Evolutionary conservation across 331 rosid genomes (phyloP).

Genomic region (Dryas integrifolia): DNA sequence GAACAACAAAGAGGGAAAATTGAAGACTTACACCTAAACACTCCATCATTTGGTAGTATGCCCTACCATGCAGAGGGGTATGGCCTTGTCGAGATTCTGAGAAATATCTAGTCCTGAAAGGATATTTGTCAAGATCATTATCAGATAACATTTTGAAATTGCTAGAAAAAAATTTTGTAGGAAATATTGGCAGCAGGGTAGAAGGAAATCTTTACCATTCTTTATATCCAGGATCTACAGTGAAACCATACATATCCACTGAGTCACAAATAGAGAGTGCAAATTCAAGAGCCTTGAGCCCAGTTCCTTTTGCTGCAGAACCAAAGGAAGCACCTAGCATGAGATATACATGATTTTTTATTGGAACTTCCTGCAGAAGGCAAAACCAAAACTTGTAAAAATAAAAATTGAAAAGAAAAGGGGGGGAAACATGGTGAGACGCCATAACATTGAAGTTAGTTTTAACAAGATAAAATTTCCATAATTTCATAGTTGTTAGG

Average conservation of each 20-base stretch:
- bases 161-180: slow-evolving; percentile 8
- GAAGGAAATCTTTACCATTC: slow-evolving; percentile 64
- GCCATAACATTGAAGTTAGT: background rate
- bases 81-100: slow-evolving; percentile 98
- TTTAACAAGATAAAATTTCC: background rate
- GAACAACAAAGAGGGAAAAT: background rate
- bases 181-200: slow-evolving; percentile 11
- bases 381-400: slow-evolving; percentile 9
- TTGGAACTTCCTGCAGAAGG: slow-evolving; percentile 82
- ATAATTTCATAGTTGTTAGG: background rate
- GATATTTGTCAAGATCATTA: slow-evolving; percentile 1
- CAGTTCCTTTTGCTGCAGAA: slow-evolving; percentile 97
- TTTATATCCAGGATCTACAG: slow-evolving; percentile 96
- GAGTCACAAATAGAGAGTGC: slow-evolving; percentile 90
- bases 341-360: slow-evolving; percentile 84
- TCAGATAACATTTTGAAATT: slow-evolving; percentile 16
- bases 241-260: slow-evolving; percentile 97
- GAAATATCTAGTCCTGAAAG: slow-evolving; percentile 91
- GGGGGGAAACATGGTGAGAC: background rate
- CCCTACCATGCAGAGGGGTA: slow-evolving; percentile 94
- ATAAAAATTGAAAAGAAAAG: background rate
- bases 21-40: slow-evolving; percentile 85
- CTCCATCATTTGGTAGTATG: slow-evolving; percentile 98
- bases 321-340: slow-evolving; percentile 96
- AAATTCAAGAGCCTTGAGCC: slow-evolving; percentile 98